Percentiles rank a stretch among this genome's conserved stretches.
phyloP scores from a whole-genome alignment of 768 basidiomycete genomes.

The Trametes villosa region DNA sequence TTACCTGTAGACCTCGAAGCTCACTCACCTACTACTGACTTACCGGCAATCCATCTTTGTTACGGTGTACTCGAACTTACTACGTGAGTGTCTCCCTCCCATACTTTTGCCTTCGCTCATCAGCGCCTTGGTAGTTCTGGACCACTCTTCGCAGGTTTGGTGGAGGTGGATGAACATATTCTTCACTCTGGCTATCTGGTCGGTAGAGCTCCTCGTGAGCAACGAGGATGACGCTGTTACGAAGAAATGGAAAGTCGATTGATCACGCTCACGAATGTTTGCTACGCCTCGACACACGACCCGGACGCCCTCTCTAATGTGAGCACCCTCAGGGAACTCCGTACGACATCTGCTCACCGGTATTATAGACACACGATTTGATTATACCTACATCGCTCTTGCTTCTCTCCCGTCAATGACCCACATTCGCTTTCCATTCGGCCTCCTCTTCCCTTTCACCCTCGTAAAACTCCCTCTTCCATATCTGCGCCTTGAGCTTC shows the following conservation, averaged over 20 bases:
- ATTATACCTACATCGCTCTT: not conserved
- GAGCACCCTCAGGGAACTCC: not conserved
- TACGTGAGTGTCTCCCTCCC: constrained; percentile 55
- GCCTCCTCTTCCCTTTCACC: constrained; percentile 61
- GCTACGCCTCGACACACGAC: not conserved
- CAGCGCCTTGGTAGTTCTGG: constrained; percentile 54
- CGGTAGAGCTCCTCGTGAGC: constrained; percentile 78
- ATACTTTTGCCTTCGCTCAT: not conserved
- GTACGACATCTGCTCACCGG: too few species aligned
- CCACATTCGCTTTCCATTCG: constrained; percentile 34
- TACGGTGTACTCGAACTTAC: constrained; percentile 84
- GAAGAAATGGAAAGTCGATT: constrained; percentile 84
- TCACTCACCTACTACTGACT: constrained; percentile 75
- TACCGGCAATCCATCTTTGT: constrained; percentile 87
- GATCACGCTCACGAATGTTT: constrained; percentile 16
- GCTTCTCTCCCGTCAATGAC: constrained; percentile 9
- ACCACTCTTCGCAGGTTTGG: constrained; percentile 91
- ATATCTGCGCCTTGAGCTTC: constrained; percentile 83
- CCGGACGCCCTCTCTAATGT: not conserved
- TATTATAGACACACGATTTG: not conserved
- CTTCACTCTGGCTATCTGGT: constrained; percentile 84
- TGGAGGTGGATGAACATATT: constrained; percentile 93
- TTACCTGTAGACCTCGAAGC: constrained; percentile 67
- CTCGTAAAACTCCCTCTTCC: constrained; percentile 91
- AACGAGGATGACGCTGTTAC: constrained; percentile 62